Percentiles rank a stretch among this genome's conserved stretches.
These are phyloP conservation scores for Blastosporella zonata DNA, from an alignment of 1,284 basidiomycete genomes.

Conservation along the genomic window DNA sequence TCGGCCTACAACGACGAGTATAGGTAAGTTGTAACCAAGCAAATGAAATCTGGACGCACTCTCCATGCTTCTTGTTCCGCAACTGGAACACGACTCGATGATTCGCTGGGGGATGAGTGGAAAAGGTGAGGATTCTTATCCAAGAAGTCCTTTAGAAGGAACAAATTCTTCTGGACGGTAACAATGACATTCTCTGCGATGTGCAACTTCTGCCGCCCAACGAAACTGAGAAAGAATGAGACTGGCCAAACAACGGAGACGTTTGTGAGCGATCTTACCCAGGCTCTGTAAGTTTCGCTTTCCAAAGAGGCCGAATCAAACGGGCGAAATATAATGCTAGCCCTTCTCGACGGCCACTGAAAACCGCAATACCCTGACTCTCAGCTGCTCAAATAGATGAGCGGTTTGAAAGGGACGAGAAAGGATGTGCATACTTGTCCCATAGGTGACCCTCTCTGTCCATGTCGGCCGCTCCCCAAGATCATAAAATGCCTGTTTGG, in stretches of 20 bases:
- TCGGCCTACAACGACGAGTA: constrained; percentile 54
- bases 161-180: constrained; percentile 76
- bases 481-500: constrained; percentile 82
- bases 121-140: constrained; percentile 78
- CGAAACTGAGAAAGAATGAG: constrained; percentile 12
- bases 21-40: not conserved
- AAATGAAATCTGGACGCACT: constrained; percentile 37
- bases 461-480: constrained; percentile 79
- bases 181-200: constrained; percentile 64
- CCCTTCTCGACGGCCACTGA: constrained; percentile 89
- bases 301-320: constrained; percentile 87
- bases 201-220: constrained; percentile 48
- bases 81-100: constrained; percentile 47
- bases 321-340: constrained; percentile 86
- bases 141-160: constrained; percentile 73
- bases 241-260: not conserved
- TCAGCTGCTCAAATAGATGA: constrained; percentile 42
- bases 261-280: constrained; percentile 40
- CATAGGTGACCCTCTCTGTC: constrained; percentile 72
- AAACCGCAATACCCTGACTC: constrained; percentile 70
- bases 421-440: constrained; percentile 35
- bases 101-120: constrained; percentile 69
- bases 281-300: constrained; percentile 64
- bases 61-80: constrained; percentile 84
- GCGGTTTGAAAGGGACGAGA: not conserved